Evolutionary conservation across 352 stramenopile genomes (phyloP), one percentile per base, ranked within the genome.

Genomic region (Phytophthora multivora): DNA sequence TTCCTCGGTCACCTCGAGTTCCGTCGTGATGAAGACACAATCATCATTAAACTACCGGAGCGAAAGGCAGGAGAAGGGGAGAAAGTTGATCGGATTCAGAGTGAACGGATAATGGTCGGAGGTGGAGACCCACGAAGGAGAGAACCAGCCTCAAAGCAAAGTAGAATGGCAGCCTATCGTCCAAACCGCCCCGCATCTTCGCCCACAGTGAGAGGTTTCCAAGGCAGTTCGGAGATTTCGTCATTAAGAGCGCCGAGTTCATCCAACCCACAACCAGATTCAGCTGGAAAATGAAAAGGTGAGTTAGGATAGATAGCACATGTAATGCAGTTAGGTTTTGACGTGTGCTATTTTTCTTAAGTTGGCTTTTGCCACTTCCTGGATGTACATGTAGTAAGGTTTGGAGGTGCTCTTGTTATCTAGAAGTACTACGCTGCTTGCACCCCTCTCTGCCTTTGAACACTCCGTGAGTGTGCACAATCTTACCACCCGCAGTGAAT

Each of bases 1-100:
- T 89, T 89, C 36, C 66, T 85, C n/a, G 38, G 57, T 5, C 69
- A 84, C 13, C 75, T 91, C 10, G 73, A 83, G 33, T 91, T 88
- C 51, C 72, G 79, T 6, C 77, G 79, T 0, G 76, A 91, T 48
- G 71, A 89, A 55, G 76, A 73, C 19, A 81, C 63, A 7, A 73
- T 91, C 19, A 86, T 89, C 52, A 91, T 91, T 49, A 85, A 86
- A 39, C 61, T 91, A 41, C 82, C 82, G 3, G 75, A 85, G 25
- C 86, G 80, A 42, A 73, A 66, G 13, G 69, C 46, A 13, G 18
- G 21, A 36, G 49, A 63, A 4, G 51, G 41, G 4, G 16, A 25
- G 6, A 52, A 59, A 11, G 0, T 16, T 16, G 35, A 65, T 45
- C 59, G 58, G 5, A 36, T 68, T 49, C 40, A 69, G 26, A 69